These are phyloP conservation scores for Discostella stelligera DNA, from an alignment of 352 stramenopile species.

Conservation along the genomic window DNA sequence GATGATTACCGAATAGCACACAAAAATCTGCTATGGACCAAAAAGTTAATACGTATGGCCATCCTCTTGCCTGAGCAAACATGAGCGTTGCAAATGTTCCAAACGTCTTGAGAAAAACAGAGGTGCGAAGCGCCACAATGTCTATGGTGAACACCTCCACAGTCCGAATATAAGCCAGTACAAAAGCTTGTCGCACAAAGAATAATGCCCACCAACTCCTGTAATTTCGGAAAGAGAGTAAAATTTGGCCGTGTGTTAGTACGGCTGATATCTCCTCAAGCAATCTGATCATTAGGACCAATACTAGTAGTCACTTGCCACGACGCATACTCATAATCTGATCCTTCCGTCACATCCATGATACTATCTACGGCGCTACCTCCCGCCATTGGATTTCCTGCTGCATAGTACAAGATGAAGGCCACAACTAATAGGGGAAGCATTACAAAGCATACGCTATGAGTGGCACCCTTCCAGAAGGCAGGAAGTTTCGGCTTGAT, in stretches of 20 bases:
- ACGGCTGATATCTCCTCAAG: background rate
- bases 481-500: conserved; percentile 40
- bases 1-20: conserved; percentile 6
- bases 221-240: conserved; percentile 1
- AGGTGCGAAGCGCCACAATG: conserved; percentile 64
- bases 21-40: conserved; percentile 56
- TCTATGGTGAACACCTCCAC: conserved; percentile 68
- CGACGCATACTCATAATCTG: conserved; percentile 8
- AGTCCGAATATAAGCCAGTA: conserved; percentile 44
- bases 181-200: conserved; percentile 44
- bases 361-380: background rate
- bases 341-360: background rate
- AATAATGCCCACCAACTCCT: conserved; percentile 58
- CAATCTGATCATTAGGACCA: background rate
- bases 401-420: conserved; percentile 51
- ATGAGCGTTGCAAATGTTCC: conserved; percentile 58
- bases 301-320: conserved; percentile 16
- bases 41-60: conserved; percentile 61
- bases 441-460: conserved; percentile 40
- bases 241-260: background rate
- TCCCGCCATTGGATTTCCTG: conserved; percentile 44
- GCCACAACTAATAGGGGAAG: conserved; percentile 39
- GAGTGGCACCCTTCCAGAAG: conserved; percentile 24
- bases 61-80: conserved; percentile 67
- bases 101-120: conserved; percentile 53